Conservation (phyloP, 805 yeast genomes). For the Clavispora phyllophila region DNA sequence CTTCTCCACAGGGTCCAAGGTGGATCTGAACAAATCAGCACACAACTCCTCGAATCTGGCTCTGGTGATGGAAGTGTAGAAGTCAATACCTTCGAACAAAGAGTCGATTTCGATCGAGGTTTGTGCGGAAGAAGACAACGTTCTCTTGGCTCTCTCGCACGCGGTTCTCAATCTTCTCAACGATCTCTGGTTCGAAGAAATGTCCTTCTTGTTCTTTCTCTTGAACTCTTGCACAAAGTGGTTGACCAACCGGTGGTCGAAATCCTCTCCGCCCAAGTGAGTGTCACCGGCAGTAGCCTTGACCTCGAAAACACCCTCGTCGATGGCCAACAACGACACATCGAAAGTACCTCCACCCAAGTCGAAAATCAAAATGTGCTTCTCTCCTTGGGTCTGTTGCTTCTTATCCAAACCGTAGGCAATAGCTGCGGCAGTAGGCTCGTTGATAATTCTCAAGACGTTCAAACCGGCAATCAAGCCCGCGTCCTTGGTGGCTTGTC, state of each 20-base stretch:
- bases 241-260: slow-evolving; percentile 92
- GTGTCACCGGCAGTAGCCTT: slow-evolving; percentile 81
- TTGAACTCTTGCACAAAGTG: slow-evolving; percentile 93
- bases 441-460: slow-evolving; percentile 40
- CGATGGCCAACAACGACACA: slow-evolving; percentile 82
- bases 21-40: slow-evolving; percentile 89
- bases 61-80: slow-evolving; percentile 93
- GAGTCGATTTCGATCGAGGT: slow-evolving; percentile 95
- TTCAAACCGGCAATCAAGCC: slow-evolving; percentile 44
- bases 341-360: slow-evolving; percentile 98
- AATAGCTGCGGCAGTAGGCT: slow-evolving; percentile 44
- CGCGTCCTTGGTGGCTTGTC: slow-evolving; percentile 43
- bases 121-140: slow-evolving; percentile 92
- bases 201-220: slow-evolving; percentile 96
- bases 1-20: slow-evolving; percentile 92
- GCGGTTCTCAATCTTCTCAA: slow-evolving; percentile 98
- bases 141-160: slow-evolving; percentile 99
- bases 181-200: slow-evolving; percentile 91
- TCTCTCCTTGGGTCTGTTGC: slow-evolving; percentile 56
- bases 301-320: slow-evolving; percentile 89
- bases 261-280: slow-evolving; percentile 88
- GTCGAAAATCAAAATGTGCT: slow-evolving; percentile 87
- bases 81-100: slow-evolving; percentile 89
- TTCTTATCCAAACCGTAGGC: slow-evolving; percentile 50
- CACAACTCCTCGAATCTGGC: slow-evolving; percentile 97